phyloP scores from a whole-genome alignment of 768 basidiomycete genomes.

The Collybia sp. region DNA sequence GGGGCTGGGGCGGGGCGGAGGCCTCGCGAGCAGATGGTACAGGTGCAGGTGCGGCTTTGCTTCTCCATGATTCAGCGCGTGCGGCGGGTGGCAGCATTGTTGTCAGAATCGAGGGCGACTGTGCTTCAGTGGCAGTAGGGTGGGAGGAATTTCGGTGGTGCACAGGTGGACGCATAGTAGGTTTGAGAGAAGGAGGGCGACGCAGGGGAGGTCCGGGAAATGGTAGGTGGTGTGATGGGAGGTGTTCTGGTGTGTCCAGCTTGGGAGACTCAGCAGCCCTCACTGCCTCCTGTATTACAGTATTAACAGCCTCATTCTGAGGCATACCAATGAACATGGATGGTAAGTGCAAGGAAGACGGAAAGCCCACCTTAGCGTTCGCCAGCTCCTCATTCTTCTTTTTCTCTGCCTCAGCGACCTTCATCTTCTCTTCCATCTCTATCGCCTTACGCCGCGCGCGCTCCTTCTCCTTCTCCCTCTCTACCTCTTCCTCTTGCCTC shows the following conservation, averaged over 20 bases:
- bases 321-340: too few species aligned
- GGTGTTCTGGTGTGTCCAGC: not conserved
- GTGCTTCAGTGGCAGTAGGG: slow-evolving; percentile 10
- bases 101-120: too few species aligned
- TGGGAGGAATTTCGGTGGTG: slow-evolving; percentile 20
- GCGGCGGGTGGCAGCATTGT: slow-evolving; percentile 22
- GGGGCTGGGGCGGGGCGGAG: too few species aligned
- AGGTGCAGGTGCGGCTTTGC: slow-evolving; percentile 33
- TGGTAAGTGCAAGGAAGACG: not conserved
- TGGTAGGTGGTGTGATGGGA: too few species aligned
- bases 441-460: slow-evolving; percentile 77
- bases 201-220: slow-evolving; percentile 9
- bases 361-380: slow-evolving; percentile 4
- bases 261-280: slow-evolving; percentile 14
- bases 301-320: slow-evolving; percentile 32
- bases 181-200: slow-evolving; percentile 29
- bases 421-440: slow-evolving; percentile 68
- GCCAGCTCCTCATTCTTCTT: slow-evolving; percentile 14
- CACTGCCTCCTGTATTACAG: slow-evolving; percentile 44
- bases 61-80: slow-evolving; percentile 66
- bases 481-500: slow-evolving; percentile 78
- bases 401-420: slow-evolving; percentile 44
- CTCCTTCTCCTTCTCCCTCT: slow-evolving; percentile 75
- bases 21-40: slow-evolving; percentile 16
- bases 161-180: slow-evolving; percentile 20